Evolutionary conservation across 2,329 filamentous ascomycete species (phyloP).

Genomic region (Xylaria sp.): DNA sequence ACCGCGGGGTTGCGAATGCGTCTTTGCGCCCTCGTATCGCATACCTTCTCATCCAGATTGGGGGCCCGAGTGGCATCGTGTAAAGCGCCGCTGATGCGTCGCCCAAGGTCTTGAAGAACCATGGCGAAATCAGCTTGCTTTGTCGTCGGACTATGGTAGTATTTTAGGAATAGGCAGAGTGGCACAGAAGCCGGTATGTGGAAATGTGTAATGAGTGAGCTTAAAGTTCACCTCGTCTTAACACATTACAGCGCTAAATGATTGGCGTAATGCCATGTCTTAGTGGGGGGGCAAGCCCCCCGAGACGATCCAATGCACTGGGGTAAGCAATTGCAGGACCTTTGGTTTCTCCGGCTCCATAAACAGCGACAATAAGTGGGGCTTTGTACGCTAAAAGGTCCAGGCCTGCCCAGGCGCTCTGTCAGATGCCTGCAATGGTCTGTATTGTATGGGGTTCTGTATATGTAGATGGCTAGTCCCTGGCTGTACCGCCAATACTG

Average conservation of each 20-base stretch:
- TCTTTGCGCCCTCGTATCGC: constrained; percentile 33
- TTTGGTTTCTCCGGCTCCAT: constrained; percentile 16
- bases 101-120: constrained; percentile 98
- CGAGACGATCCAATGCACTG: not conserved
- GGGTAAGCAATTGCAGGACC: not conserved
- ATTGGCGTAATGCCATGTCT: constrained; percentile 1
- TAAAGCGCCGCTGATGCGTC: constrained; percentile 97
- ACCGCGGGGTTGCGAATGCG: constrained; percentile 2
- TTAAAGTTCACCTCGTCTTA: not conserved
- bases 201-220: not conserved
- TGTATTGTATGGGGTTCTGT: too few relatives aligned
- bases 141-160: not conserved
- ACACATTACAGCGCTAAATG: not conserved
- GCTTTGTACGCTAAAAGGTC: not conserved
- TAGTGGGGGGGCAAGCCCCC: not conserved
- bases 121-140: constrained; percentile 61
- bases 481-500: too few relatives aligned
- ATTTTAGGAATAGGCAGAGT: not conserved
- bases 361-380: not conserved
- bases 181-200: not conserved
- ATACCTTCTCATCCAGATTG: constrained; percentile 95
- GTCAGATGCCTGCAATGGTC: too few relatives aligned
- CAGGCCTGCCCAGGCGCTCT: not conserved
- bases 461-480: too few relatives aligned
- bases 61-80: constrained; percentile 90